These are phyloP conservation scores for Encephalitozoon romaleae DNA, from an alignment of 371 early-diverging fungal species.

Conservation along the genomic window DNA sequence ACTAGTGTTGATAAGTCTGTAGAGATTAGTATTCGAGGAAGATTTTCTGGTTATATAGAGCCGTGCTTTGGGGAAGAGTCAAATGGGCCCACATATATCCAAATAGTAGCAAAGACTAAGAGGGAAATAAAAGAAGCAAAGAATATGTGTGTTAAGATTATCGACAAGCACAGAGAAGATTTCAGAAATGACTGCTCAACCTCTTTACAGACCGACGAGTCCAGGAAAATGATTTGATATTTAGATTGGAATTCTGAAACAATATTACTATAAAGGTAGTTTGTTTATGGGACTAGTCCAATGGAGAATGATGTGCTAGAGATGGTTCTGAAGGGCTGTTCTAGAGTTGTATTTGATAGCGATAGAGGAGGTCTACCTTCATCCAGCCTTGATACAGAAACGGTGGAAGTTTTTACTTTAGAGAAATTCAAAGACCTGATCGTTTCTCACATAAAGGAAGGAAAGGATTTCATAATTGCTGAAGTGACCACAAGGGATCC, in stretches of 20 bases:
- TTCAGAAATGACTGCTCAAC: not conserved
- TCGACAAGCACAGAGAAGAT: not conserved
- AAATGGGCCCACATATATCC: slow-evolving; percentile 8
- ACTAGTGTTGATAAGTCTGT: not conserved
- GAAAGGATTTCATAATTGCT: slow-evolving; percentile 70
- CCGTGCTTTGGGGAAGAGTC: slow-evolving; percentile 1
- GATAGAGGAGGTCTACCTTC: not conserved
- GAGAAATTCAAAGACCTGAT: slow-evolving; percentile 67
- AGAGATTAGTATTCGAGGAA: not conserved
- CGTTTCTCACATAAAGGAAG: slow-evolving; percentile 62
- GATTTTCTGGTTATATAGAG: slow-evolving; percentile 1
- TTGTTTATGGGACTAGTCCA: not conserved
- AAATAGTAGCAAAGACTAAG: not conserved
- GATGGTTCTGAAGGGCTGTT: not conserved
- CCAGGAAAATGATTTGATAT: not conserved
- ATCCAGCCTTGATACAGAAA: slow-evolving; percentile 62
- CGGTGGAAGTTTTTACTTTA: slow-evolving; percentile 71
- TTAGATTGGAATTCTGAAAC: not conserved
- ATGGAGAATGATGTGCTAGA: not conserved
- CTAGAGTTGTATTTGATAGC: not conserved
- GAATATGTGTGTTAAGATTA: not conserved
- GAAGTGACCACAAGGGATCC: slow-evolving; percentile 70
- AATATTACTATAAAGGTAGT: not conserved
- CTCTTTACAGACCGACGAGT: not conserved
- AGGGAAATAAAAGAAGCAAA: not conserved